These are phyloP conservation scores for Rubroshorea leprosula DNA, from an alignment of 345 rosid species.

Conservation along the genomic window DNA sequence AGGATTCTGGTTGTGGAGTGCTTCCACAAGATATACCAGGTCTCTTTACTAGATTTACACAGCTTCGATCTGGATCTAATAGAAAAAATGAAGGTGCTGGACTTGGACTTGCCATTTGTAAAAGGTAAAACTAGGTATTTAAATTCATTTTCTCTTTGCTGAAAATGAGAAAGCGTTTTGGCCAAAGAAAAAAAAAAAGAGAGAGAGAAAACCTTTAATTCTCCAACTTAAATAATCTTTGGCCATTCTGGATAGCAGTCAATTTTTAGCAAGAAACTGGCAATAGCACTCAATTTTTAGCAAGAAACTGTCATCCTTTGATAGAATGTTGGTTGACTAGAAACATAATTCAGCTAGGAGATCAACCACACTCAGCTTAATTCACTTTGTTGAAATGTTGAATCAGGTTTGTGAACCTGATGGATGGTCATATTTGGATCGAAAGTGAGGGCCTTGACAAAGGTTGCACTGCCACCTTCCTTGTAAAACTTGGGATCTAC, in stretches of 20 bases:
- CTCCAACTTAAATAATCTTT: too few species aligned
- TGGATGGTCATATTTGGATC: conserved; percentile 91
- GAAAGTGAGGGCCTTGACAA: conserved; percentile 80
- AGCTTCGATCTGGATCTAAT: conserved; percentile 43
- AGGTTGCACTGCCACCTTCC: conserved; percentile 61
- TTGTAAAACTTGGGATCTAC: conserved; percentile 61
- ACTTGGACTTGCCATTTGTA: conserved; percentile 90
- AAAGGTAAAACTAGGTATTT: too few species aligned
- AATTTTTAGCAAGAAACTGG: too few species aligned
- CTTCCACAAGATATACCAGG: conserved; percentile 61
- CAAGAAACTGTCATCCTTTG: neutral
- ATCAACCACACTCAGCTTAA: too few species aligned
- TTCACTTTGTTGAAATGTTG: conserved; percentile 12
- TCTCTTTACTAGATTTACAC: conserved; percentile 66
- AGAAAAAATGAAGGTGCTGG: conserved; percentile 52
- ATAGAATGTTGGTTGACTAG: neutral
- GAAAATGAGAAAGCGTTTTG: too few species aligned
- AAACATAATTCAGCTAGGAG: too few species aligned
- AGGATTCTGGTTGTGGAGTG: conserved; percentile 87
- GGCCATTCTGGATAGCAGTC: too few species aligned
- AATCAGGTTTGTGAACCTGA: conserved; percentile 75
- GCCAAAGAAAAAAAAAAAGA: too few species aligned
- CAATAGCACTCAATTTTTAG: too few species aligned
- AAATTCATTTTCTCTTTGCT: too few species aligned
- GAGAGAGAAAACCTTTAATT: too few species aligned